Base-by-base conservation (phyloP, 371 early-diverging fungal genomes). In the Umbelopsis sp. region DNA sequence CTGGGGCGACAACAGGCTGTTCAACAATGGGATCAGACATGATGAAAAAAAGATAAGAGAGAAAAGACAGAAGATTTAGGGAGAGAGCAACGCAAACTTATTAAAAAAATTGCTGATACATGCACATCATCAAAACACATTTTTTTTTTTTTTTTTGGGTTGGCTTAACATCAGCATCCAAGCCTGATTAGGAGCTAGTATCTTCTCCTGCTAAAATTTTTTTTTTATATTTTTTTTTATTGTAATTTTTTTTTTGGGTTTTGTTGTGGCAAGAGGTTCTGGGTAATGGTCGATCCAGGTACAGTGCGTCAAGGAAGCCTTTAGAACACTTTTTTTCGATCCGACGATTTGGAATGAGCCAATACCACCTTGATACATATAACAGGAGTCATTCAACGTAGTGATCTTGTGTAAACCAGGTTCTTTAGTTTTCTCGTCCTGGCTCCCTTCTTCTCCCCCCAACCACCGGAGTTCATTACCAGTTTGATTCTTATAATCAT, bases 101-200 rank as follows among this genome's bases (percentile, higher is more conserved):
- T 18, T 57, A 35, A 57, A 35, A 57, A 57, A 57, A 18, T 32
- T 18, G 9, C 25, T 32, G 20, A 20, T 48, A 20, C 48, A 48
- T 48, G 18, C 37, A 52, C 37, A 57, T 57, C 57, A 57, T 35
- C 57, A 57, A 29, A 35, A 57, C 35, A 25, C 18, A 16, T 16
- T 57, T 35, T 18, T 57, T 32, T 10, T 57, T 57, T 53, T 32
- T 57, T 57, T 57, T 57, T 57, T 57, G 57, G 29, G 32, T 29
- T 37, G 57, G 32, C 22, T 32, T 29, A 32, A 11, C 66, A 25
- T 14, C 41, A 48, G 45, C 48, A 29, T 69, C 65, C 45, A 46
- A 62, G 67, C 50, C 66, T 51, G 66, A 51, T 65, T 65, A 37
- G 57, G 66, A 29, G 24, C 48, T 65, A 10, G 37, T 25, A 24